Evolutionary conservation across 2,329 filamentous ascomycete species (phyloP), one percentile per base, ranked within the genome.

Genomic region (Trichoderma sp.): DNA sequence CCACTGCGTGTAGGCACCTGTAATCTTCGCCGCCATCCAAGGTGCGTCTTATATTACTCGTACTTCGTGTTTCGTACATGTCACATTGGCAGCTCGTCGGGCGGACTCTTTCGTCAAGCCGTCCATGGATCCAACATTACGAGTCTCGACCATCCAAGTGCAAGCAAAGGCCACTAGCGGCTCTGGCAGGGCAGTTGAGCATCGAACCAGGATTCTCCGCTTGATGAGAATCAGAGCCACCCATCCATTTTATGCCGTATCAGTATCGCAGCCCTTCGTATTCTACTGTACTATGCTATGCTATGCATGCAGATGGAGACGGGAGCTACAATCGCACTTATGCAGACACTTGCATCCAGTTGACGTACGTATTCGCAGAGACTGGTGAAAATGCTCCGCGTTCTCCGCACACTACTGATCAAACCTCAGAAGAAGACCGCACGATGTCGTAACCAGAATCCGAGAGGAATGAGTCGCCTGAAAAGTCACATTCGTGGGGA

Each of bases 271-370:
- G 35, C 59, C 37, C 42, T 68, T 68, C 67, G 67, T 68, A 68
- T 68, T 68, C 58, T 35, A 35, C 9, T 56, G 50, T 50, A 35
- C 9, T 56, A 64, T 68, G 50, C 9, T 56, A 57, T 50, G 50
- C 9, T 56, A 64, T 68, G 66, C 66, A 68, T 68, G 58, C 37
- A 63, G 42, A 56, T 57, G 66, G 66, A 63, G 66, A 63, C 66
- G 66, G 58, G 48, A 60, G 59, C 66, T 63, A 67, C 42, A 54
- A 59, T 65, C 52, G 61, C 27, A 45, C 61, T 48, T 65, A 65
- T 57, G 61, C 61, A 65, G 61, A 56, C 37, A 57, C 52, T 45
- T 35, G 61, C 61, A 34, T 45, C 52, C 35, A 48, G 52, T 35
- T 39, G 34, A 52, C 45, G 22, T 15, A 17, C 35, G n/a, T n/a